Percentiles rank a stretch among this genome's conserved stretches.
These are phyloP conservation scores for Rhodotorula paludigena DNA, from an alignment of 768 basidiomycete species.

Conservation along the genomic window DNA sequence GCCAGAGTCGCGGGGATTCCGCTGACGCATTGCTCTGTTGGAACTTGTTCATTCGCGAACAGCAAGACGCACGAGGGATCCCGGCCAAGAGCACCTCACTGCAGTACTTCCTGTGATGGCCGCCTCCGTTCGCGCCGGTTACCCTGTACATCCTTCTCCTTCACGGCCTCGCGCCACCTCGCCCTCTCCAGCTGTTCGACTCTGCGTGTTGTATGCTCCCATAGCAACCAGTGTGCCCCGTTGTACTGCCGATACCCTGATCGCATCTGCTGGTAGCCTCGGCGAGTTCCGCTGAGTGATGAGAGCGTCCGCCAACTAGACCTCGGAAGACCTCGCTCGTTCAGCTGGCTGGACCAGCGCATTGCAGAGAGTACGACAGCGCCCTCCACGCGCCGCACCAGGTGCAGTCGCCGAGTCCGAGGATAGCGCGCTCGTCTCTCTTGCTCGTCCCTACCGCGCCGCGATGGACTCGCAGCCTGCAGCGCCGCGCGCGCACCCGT, in stretches of 20 bases:
- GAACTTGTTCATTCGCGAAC: neutral
- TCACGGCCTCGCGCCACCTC: neutral
- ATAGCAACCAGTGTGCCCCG: too few relatives aligned
- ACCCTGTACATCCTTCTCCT: neutral
- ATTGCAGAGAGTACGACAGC: too few relatives aligned
- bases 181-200: neutral
- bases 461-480: conserved; percentile 19
- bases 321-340: too few relatives aligned
- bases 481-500: conserved; percentile 10
- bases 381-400: too few relatives aligned
- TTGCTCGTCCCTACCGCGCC: too few relatives aligned
- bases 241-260: neutral
- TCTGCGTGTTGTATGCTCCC: too few relatives aligned
- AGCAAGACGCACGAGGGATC: conserved; percentile 40
- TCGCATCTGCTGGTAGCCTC: too few relatives aligned
- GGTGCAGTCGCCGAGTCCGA: too few relatives aligned
- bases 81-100: conserved; percentile 40
- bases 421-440: neutral
- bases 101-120: conserved; percentile 39
- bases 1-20: too few relatives aligned
- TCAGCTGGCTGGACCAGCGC: too few relatives aligned
- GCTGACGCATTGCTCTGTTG: neutral
- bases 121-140: neutral
- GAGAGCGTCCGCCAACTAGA: too few relatives aligned
- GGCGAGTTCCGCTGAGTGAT: too few relatives aligned